Evolutionary conservation across 1,284 basidiomycete genomes (phyloP).

Genomic region (Trametes polyzona): DNA sequence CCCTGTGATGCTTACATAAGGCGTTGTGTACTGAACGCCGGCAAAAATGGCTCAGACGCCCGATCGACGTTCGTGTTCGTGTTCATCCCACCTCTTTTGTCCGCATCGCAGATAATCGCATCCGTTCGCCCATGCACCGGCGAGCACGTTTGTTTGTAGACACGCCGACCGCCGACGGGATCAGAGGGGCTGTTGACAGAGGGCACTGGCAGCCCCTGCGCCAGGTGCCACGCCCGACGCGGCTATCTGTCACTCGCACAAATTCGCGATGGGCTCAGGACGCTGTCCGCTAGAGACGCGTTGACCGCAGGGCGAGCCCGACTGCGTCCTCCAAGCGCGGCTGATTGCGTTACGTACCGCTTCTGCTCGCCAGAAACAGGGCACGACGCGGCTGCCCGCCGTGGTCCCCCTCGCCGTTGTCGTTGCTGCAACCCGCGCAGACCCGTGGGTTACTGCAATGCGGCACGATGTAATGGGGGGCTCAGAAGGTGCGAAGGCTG

Average conservation of each 20-base stretch:
- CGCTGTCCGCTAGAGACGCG: not conserved
- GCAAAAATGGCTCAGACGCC: not conserved
- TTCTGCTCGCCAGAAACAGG: not conserved
- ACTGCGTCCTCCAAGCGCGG: not conserved
- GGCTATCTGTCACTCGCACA: constrained; percentile 1
- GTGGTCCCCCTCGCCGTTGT: too few relatives aligned
- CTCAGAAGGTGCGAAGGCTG: too few relatives aligned
- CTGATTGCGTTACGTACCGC: not conserved
- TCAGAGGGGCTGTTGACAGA: not conserved
- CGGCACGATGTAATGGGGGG: too few relatives aligned
- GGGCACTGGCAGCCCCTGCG: not conserved
- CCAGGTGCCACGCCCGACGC: not conserved
- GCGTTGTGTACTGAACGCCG: not conserved
- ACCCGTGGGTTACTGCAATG: too few relatives aligned
- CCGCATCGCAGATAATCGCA: not conserved
- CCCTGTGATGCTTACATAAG: not conserved
- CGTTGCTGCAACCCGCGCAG: too few relatives aligned
- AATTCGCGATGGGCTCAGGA: not conserved
- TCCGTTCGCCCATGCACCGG: not conserved
- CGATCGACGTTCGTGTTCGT: too few relatives aligned
- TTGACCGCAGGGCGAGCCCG: not conserved
- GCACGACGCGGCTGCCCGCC: too few relatives aligned
- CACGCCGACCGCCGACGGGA: not conserved
- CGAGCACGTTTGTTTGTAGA: too few relatives aligned
- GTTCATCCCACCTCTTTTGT: not conserved